Evolutionary conservation across 2,329 filamentous ascomycete genomes (phyloP), one percentile per base, ranked within the genome.

Genomic region (Alternaria burnsii): DNA sequence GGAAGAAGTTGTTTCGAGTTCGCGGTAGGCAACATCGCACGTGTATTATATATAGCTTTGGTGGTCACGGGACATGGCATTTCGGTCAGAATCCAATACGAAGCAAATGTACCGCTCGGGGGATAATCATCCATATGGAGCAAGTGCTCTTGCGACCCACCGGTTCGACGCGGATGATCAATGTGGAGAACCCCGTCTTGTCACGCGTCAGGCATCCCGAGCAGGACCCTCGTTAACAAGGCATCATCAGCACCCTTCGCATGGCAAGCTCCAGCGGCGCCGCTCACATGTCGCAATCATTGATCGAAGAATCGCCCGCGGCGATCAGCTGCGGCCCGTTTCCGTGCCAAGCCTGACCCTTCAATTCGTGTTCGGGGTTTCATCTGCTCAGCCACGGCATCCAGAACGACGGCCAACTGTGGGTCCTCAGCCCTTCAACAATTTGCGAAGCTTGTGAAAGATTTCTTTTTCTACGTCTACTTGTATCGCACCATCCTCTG

Each of bases 351-450:
- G 54, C 3, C 47, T 43, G 18, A 24, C 28, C 55, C 55, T 58
- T 36, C 42, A 51, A 59, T 48, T 36, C 54, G 52, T 55, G 43
- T 46, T 51, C 47, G 20, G 52, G 46, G 66, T 65, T 67, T 68
- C 64, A 67, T 52, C 46, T 61, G 52, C 52, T 41, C 59, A 55
- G 62, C 64, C 59, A 57, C 41, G 41, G 61, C 55, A 50, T 38
- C 55, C 46, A 43, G 47, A 52, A 20, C 41, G 36, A 42, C 54
- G 44, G 50, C 48, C 32, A 36, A 42, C 32, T 30, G 55, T 55
- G 38, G 43, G 47, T 46, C 59, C 56, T 41, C 52, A 36, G 12
- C 51, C 59, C 47, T 53, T 58, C 43, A 48, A 42, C 53, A 52
- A 47, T 52, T 61, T 57, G 36, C 41, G 26, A 11, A 12, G 32